Percentiles rank a stretch among this genome's conserved stretches.
Conservation (phyloP, 345 rosid genomes). For the Corchorus capsularis region DNA sequence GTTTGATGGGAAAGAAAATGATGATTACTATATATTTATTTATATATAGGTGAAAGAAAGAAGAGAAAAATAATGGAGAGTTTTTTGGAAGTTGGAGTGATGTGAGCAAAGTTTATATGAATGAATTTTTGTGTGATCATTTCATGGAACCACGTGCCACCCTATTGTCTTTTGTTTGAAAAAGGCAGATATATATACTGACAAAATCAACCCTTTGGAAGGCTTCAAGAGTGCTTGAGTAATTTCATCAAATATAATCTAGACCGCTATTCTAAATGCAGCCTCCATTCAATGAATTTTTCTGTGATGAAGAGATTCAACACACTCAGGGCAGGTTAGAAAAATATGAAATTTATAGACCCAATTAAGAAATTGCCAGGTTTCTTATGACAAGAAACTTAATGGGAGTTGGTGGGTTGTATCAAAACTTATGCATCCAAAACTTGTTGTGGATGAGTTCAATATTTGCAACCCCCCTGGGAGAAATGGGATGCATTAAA, state of each 20-base stretch:
- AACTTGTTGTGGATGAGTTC: no score
- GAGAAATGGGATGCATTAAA: no score
- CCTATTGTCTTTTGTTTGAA: not conserved
- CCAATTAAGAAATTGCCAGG: no score
- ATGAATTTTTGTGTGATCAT: conserved; percentile 11
- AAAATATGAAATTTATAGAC: no score
- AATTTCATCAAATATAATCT: not conserved
- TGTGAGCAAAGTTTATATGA: not conserved
- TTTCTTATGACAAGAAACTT: no score
- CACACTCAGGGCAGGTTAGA: not conserved
- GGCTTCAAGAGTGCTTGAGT: not conserved
- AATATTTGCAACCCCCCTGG: no score
- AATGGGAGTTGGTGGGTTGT: not conserved
- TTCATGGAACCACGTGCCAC: not conserved
- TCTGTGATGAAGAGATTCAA: not conserved
- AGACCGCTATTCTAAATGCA: not conserved
- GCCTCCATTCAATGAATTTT: not conserved
- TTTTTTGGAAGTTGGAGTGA: conserved; percentile 6
- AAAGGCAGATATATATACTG: not conserved
- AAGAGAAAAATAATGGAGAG: not conserved
- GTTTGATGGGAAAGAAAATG: not conserved
- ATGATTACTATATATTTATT: not conserved
- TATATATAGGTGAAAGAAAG: not conserved
- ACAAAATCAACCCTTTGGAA: not conserved
- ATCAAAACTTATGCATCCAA: not conserved